Conservation (phyloP, 352 stramenopile species). For the Globisporangium splendens region DNA sequence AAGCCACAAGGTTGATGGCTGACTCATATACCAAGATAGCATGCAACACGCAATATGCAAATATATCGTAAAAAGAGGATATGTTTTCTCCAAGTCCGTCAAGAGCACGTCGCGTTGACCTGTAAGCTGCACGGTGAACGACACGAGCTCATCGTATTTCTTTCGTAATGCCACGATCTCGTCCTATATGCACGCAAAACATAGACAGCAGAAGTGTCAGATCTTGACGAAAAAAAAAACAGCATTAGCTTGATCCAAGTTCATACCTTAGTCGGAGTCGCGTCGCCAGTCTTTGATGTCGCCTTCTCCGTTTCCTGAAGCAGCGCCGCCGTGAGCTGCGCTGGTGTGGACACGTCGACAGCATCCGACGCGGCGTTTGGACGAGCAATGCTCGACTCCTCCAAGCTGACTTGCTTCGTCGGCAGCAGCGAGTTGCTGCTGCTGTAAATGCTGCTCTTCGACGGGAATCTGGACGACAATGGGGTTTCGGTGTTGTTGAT, state of each 20-base stretch:
- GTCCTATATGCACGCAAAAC: conserved; percentile 27
- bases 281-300: conserved; percentile 6
- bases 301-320: conserved; percentile 34
- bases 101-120: conserved; percentile 83
- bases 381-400: conserved; percentile 34
- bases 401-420: conserved; percentile 6
- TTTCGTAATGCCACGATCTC: conserved; percentile 73
- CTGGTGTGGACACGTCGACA: conserved; percentile 31
- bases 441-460: conserved; percentile 24
- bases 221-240: background rate
- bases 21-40: no score
- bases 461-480: conserved; percentile 12
- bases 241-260: background rate
- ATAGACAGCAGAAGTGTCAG: background rate
- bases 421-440: conserved; percentile 22
- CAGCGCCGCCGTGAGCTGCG: conserved; percentile 58
- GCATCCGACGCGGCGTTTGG: conserved; percentile 33
- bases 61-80: conserved; percentile 16
- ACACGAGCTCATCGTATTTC: conserved; percentile 89
- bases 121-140: conserved; percentile 86
- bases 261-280: conserved; percentile 12
- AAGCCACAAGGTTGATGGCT: background rate
- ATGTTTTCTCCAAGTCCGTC: conserved; percentile 75
- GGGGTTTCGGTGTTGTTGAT: conserved; percentile 7
- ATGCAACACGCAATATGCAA: background rate